Percentiles rank a stretch among this genome's conserved stretches.
Conservation (phyloP, 129 eudicot genomes). For the Helianthus annuus region DNA sequence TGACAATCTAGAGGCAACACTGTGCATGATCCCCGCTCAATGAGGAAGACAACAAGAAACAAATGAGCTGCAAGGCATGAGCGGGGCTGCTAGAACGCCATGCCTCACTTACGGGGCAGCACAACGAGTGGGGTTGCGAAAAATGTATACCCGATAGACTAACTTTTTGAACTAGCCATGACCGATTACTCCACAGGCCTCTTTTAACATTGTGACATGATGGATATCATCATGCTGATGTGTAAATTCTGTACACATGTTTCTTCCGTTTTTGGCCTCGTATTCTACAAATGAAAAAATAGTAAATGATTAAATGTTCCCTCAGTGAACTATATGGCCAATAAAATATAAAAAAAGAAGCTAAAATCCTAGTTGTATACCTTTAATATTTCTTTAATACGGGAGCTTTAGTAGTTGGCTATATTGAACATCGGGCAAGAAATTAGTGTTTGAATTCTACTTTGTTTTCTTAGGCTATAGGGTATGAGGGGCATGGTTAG, state of each 20-base stretch:
- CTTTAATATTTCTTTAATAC: neutral
- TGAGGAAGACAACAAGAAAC: too few species aligned
- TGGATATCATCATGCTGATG: neutral
- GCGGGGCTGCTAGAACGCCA: too few species aligned
- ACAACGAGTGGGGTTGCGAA: too few species aligned
- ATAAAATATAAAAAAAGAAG: neutral
- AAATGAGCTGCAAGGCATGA: too few species aligned
- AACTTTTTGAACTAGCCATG: too few species aligned
- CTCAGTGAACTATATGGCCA: neutral
- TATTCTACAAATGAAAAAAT: neutral
- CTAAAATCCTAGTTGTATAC: neutral
- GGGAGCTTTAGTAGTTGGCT: neutral
- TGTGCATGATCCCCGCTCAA: too few species aligned
- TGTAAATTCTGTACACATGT: neutral
- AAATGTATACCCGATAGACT: too few species aligned
- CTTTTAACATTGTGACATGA: neutral
- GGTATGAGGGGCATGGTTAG: too few species aligned
- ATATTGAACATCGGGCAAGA: neutral
- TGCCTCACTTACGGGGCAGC: too few species aligned
- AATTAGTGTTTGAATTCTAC: neutral
- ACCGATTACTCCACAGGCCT: neutral
- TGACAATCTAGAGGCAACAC: too few species aligned
- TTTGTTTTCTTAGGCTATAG: neutral
- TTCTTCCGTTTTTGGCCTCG: neutral
- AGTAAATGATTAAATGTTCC: neutral